These are phyloP conservation scores for Solanum tarapatanum DNA, from an alignment of 257 asterid species.

Conservation along the genomic window DNA sequence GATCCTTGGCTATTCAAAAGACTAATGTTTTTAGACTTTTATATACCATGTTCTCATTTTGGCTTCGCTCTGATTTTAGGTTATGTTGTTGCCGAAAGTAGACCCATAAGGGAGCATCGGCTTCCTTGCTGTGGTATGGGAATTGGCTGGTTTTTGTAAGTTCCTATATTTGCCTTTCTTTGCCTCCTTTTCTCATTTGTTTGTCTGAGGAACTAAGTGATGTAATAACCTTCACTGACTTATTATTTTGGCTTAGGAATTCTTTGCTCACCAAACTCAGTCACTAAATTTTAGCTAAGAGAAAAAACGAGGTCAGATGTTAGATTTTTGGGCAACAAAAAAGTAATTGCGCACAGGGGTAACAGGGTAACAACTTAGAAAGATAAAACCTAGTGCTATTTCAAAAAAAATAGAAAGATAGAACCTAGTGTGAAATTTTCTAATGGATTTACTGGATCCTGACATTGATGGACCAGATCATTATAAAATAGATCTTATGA, in stretches of 20 bases:
- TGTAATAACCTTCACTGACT: neutral
- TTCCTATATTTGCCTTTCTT: constrained; percentile 3
- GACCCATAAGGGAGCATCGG: constrained; percentile 39
- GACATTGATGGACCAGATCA: neutral
- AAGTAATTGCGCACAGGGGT: neutral
- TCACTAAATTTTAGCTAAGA: neutral
- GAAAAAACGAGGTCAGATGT: neutral
- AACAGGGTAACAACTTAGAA: neutral
- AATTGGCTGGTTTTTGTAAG: constrained; percentile 90
- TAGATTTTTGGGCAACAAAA: neutral
- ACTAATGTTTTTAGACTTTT: neutral
- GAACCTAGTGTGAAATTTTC: neutral
- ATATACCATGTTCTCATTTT: neutral
- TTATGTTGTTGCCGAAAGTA: constrained; percentile 45
- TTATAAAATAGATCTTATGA: neutral
- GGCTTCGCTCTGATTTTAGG: constrained; percentile 21
- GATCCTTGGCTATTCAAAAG: neutral
- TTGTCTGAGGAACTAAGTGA: neutral
- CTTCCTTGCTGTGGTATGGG: constrained; percentile 97
- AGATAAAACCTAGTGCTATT: neutral
- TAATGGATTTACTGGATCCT: neutral
- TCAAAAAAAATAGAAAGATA: neutral
- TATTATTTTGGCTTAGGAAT: neutral
- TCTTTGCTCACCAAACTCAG: neutral
- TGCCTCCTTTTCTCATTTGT: neutral